These are phyloP conservation scores for Triticum monococcum DNA, from an alignment of 176 grass and related monocot genomes.

Conservation along the genomic window DNA sequence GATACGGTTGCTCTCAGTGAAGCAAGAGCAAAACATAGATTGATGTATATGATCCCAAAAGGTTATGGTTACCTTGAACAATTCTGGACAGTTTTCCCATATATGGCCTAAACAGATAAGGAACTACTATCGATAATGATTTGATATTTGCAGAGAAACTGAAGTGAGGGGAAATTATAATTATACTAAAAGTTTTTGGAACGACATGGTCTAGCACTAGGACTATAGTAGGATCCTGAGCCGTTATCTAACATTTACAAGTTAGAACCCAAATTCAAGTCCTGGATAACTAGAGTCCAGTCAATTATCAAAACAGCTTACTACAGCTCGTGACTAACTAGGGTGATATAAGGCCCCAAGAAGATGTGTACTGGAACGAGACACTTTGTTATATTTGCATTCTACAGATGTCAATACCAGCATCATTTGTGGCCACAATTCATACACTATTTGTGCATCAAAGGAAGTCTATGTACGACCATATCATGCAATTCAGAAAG, in stretches of 20 bases:
- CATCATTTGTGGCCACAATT: neutral
- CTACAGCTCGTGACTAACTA: neutral
- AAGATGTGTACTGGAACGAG: neutral
- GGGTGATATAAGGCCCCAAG: neutral
- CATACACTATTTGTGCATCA: neutral
- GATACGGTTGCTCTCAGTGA: neutral
- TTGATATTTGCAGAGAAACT: neutral
- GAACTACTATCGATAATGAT: neutral
- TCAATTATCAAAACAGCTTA: neutral
- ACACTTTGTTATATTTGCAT: neutral
- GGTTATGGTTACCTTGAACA: neutral
- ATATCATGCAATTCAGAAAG: neutral
- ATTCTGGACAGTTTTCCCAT: neutral
- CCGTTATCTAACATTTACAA: neutral
- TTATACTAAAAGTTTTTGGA: neutral
- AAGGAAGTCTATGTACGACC: neutral
- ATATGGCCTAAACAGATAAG: neutral
- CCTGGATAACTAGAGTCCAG: neutral
- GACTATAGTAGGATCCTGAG: neutral
- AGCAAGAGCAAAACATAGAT: constrained; percentile 16
- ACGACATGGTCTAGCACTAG: neutral
- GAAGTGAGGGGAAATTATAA: neutral
- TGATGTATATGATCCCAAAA: neutral
- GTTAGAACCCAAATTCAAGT: constrained; percentile 12
- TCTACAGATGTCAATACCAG: neutral